Base-by-base conservation (phyloP, 345 rosid genomes). In the Citrus reticulata region DNA sequence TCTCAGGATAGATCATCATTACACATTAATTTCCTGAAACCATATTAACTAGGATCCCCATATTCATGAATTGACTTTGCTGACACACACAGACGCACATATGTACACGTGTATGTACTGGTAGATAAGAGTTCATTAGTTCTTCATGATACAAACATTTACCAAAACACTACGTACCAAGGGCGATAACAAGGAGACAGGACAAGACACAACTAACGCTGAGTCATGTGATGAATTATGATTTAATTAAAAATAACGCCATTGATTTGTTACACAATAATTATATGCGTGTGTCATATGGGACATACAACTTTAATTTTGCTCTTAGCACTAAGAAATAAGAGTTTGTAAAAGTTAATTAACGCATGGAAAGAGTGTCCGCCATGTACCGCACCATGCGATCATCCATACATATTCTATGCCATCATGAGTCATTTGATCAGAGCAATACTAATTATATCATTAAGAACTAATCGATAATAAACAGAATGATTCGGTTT, bases 171-270 rank as follows among this genome's bases (percentile, higher is more conserved):
- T 67, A 20, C 49, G 11, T 19, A 9, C 25, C 49, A 35, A 4
- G 22, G 22, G 27, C 51, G 1, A 37, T 9, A 9, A 67, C 82
- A 46, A 78, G 76, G 30, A 79, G 85, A 88, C 74, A 81, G 77
- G 85, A 88, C 72, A 81, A 76, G 85, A 88, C 89, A 79, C 42
- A 68, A 79, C 85, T 81, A 81, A 72, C 27, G 61, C 79, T 16
- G 51, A 39, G 64, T 59, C 76, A 73, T 78, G 25, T 39, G 51
- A 46, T 30, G 51, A 3, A 42, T 46, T 13, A 1, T 29, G n/a
- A 22, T 39, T 58, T 32, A 11, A 10, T 24, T 60, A 22, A 16
- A 13, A 2, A 5, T 24, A 34, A 5, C 17, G 51, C 51, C 5
- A 46, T 46, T 13, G 51, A 46, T 46, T 13, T 46, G 51, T 13